Base-by-base conservation (phyloP, 495 filamentous ascomycete species). In the Podospora appendiculata region DNA sequence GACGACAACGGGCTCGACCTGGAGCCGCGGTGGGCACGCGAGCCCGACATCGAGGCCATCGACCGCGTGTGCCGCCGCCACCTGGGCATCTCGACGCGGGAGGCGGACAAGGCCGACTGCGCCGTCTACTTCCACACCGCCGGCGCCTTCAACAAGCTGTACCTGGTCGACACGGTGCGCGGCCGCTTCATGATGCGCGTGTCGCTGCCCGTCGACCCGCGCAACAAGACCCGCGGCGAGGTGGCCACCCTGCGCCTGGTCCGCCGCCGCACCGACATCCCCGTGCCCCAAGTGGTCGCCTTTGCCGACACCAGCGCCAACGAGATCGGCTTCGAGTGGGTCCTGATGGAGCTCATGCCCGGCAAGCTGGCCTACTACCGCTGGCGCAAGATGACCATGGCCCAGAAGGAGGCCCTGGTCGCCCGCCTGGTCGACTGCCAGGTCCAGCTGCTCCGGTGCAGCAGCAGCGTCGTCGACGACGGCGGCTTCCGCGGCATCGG, bases 301-400 rank as follows among this genome's bases (percentile, higher is more conserved):
- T 80, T 70, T 40, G 73, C 82, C 47, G 64, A 71, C 16, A 69
- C 72, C 0, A 48, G 52, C 5, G 42, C 68, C 6, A 81, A 77
- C 53, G 65, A 66, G 9, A 60, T 84, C 25, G 75, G 74, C 9
- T 81, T 77, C 53, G 80, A 83, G 68, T 85, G 80, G 81, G 74
- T 83, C 1, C 52, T 84, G 10, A 78, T 82, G 75, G 69, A 71
- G 14, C 64, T 58, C 51, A 57, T 82, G 41, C 50, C 66, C 4
- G 80, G 80, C 3, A 64, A 44, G 6, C 59, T 67, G 0, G 66
- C 76, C 1, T 50, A 58, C 33, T 54, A 70, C n/a, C 52, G 66
- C 34, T 83, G 78, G 76, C 34, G 57, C 0, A 58, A 54, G 2
- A 64, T 75, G 61, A 41, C 62, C 6, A 53, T 66, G 51, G 57